Base-by-base conservation (phyloP, 225 moss, liverwort and hornwort species). In the Lunularia cruciata region DNA sequence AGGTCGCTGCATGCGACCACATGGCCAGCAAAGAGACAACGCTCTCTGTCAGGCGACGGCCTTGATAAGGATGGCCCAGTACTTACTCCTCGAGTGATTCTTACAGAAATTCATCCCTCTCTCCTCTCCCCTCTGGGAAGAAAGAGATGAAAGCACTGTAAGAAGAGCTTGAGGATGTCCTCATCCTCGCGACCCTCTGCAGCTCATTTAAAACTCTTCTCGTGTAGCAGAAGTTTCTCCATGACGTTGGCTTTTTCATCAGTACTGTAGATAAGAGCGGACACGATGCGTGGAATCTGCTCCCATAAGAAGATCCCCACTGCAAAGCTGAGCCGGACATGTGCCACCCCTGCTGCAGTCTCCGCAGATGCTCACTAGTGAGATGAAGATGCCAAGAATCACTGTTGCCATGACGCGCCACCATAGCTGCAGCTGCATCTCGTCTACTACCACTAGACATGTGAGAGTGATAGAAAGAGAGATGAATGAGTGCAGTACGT, bases 301-400 rank as follows among this genome's bases (percentile, higher is more conserved):
- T 54, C 26, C 22, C 3, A 28, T 28, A 13, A 3, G 8, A 28
- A 22, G 20, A 20, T 27, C 7, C 54, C 54, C 15, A 12, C 54
- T 25, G 27, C 54, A 54, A 54, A 54, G 54, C 54, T 54, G 54
- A 54, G 27, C 26, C 12, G 54, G 6, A 22, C 54, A 54, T 54
- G 54, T 54, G 54, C 26, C 26, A 27, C 22, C 47, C 19, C 13
- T 48, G 9, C 13, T 48, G 47, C 47, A 48, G 19, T 18, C 47
- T 48, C 47, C 2, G 16, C 8, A 18, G 47, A 51, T 20, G 51
- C 51, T 51, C 20, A 9, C 54, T 54, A 54, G 54, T 54, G 54
- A 54, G n/a, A n/a, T n/a, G 54, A 54, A 54, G 27, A 14, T 22
- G 20, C 54, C 26, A 25, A 54, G 27, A 13, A 54, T 54, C 54